Evolutionary conservation across 371 early-diverging fungal species (phyloP), one percentile per base, ranked within the genome.

Genomic region (Thermomucor indicae-seudaticae): DNA sequence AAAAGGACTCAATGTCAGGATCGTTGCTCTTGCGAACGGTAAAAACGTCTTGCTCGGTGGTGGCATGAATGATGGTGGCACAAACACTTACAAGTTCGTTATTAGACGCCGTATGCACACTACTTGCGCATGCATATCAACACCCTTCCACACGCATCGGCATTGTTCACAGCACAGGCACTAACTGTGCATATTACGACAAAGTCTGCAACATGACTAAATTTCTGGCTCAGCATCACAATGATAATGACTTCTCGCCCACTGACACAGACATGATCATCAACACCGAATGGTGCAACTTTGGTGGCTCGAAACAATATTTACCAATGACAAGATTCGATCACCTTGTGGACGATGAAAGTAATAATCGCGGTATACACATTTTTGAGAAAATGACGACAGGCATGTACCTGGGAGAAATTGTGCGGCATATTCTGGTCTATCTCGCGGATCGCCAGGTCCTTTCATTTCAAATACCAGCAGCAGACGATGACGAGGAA

Each of bases 381-480:
- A 78, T 82, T 38, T 91, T 90, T 64, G 96, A 95, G 62, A 95
- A 96, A 68, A 87, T 94, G 87, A 86, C 93, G 12, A 85, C 91
- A 19, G 96, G 97, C 24, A 83, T 92, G 78, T 96, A 94, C 66
- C 73, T 96, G 17, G 95, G 95, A 41, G 97, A 96, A 66, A 75
- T 96, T 30, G 83, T 82, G 27, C 88, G 97, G 31, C 77, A 81
- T 49, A 81, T 86, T 28, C 55, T 89, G 17, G 67, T 91, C 19
- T 83, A 92, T 52, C 78, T 93, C 25, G 75, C 85, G 28, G 79
- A 85, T 42, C 79, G 72, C 51, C 81, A 79, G 22, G 68, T 84
- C 17, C 56, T 95, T 19, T 87, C 88, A 30, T 60, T 64, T 32
- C 87, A 85, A 31, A 73, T 51, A 3, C n/a, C n/a, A n/a, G n/a